Percentiles rank a stretch among this genome's conserved stretches.
phyloP scores from a whole-genome alignment of 176 grass and related monocot genomes.

The Eleusine indica region DNA sequence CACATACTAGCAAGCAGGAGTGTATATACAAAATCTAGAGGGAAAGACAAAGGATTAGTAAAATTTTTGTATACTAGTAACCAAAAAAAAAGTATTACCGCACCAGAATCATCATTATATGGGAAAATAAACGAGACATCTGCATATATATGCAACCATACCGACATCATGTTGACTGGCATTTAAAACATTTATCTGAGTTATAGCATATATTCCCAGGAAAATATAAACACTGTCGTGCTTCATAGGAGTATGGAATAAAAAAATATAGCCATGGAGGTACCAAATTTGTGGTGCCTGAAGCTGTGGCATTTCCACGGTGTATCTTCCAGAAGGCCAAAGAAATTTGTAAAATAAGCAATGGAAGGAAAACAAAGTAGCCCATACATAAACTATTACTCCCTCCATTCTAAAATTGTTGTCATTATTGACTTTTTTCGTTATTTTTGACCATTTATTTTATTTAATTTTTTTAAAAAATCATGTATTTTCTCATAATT shows the following conservation, averaged over 20 bases:
- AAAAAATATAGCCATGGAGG: background rate
- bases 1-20: background rate
- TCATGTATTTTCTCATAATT: no score
- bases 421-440: no score
- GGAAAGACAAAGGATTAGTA: background rate
- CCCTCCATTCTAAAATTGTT: background rate
- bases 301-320: background rate
- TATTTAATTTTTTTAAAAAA: no score
- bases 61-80: background rate
- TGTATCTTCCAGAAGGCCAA: background rate
- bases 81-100: background rate
- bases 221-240: background rate
- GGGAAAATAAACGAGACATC: no score
- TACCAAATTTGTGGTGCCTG: background rate
- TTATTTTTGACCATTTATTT: no score
- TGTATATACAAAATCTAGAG: conserved; percentile 27
- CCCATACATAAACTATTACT: conserved; percentile 10
- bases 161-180: background rate
- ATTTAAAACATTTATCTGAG: background rate
- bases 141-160: background rate
- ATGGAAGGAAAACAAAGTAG: background rate
- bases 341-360: conserved; percentile 17
- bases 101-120: background rate
- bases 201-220: background rate
- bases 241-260: background rate